Conservation (phyloP, 2,329 filamentous ascomycete species). For the Rutstroemia sp. region DNA sequence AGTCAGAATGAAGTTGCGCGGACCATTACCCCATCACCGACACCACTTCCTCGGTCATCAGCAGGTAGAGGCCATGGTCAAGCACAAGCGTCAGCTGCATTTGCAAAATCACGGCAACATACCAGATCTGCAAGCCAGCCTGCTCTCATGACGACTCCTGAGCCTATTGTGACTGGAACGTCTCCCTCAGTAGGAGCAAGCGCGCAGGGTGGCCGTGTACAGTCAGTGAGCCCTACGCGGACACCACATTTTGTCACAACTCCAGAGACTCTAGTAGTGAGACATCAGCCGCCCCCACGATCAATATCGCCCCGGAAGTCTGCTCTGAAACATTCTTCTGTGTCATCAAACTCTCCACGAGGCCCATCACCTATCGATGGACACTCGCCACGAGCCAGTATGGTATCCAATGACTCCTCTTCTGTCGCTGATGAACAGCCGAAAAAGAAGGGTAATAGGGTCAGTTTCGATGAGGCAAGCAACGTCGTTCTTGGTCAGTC, state of each 20-base stretch:
- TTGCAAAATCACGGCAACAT: constrained; percentile 16
- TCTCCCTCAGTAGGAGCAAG: constrained; percentile 17
- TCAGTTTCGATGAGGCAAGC: constrained; percentile 68
- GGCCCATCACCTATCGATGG: constrained; percentile 40
- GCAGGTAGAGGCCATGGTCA: constrained; percentile 21
- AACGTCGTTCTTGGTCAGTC: constrained; percentile 47
- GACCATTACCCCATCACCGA: constrained; percentile 22
- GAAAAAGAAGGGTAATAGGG: constrained; percentile 59
- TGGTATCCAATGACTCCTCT: constrained; percentile 33
- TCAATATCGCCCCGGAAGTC: constrained; percentile 73
- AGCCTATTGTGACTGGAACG: constrained; percentile 12
- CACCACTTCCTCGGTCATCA: constrained; percentile 19
- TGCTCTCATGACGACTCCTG: constrained; percentile 9
- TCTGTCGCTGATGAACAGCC: constrained; percentile 21
- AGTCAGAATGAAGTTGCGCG: constrained; percentile 9
- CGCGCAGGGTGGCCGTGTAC: constrained; percentile 29
- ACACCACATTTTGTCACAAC: constrained; percentile 59
- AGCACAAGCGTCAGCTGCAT: constrained; percentile 18
- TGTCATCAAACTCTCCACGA: constrained; percentile 41
- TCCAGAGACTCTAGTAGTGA: constrained; percentile 47
- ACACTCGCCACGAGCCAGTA: constrained; percentile 30
- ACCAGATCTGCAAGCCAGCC: constrained; percentile 21
- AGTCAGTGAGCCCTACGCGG: constrained; percentile 53
- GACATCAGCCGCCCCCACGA: constrained; percentile 61
- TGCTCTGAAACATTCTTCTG: constrained; percentile 54